phyloP scores from a whole-genome alignment of 768 basidiomycete genomes.

The Tulasnella calospora region DNA sequence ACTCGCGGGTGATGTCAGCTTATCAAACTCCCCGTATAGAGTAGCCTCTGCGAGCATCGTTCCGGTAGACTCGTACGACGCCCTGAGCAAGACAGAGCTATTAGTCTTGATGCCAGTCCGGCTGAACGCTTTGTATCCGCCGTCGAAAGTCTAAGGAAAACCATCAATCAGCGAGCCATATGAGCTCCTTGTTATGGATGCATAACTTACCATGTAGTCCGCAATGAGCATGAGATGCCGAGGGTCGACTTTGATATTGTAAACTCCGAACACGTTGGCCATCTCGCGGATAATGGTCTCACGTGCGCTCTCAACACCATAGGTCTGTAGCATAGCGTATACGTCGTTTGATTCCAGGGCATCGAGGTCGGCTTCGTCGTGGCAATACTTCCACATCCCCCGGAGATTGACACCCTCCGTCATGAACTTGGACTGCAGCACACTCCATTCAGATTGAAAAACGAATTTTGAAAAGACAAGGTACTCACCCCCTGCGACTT shows the following conservation, averaged over 20 bases:
- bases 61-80: conserved; percentile 94
- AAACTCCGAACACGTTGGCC: conserved; percentile 84
- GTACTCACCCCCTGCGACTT: conserved; percentile 48
- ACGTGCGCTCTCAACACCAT: conserved; percentile 96
- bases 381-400: conserved; percentile 79
- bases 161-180: not conserved
- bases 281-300: conserved; percentile 87
- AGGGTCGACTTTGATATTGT: conserved; percentile 91
- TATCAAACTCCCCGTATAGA: conserved; percentile 91
- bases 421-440: conserved; percentile 24
- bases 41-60: conserved; percentile 92
- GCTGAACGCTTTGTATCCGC: conserved; percentile 97
- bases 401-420: conserved; percentile 90
- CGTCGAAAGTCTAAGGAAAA: conserved; percentile 78
- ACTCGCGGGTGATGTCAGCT: conserved; percentile 82
- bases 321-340: conserved; percentile 81
- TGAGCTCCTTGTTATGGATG: not conserved
- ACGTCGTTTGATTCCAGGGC: conserved; percentile 92
- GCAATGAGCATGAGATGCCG: conserved; percentile 95
- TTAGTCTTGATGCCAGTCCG: conserved; percentile 89
- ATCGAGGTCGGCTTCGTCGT: conserved; percentile 47
- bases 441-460: conserved; percentile 13
- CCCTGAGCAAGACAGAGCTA: conserved; percentile 93
- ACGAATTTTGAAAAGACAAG: conserved; percentile 35
- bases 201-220: conserved; percentile 86